These are phyloP conservation scores for Capniomyces stellatus DNA, from an alignment of 371 early-diverging fungal species.

Conservation along the genomic window DNA sequence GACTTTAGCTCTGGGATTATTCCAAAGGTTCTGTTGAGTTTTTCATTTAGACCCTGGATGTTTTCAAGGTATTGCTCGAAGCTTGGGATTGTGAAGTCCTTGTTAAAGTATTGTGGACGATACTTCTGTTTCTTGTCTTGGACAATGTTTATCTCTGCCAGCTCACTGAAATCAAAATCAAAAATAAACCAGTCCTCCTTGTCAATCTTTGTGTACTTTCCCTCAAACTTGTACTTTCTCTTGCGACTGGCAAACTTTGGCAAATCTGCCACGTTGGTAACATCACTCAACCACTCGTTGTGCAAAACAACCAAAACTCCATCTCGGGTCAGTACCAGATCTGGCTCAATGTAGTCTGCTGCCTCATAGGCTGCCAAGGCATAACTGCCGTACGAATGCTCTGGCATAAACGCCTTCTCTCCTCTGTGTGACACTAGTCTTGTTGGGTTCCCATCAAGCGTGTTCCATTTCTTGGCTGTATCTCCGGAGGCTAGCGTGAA, in stretches of 20 bases:
- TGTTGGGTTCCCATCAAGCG: conserved; percentile 14
- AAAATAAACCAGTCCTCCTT: conserved; percentile 23
- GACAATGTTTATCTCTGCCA: conserved; percentile 11
- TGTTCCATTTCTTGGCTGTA: conserved; percentile 14
- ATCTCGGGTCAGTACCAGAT: conserved; percentile 24
- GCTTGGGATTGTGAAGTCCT: conserved; percentile 17
- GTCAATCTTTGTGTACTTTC: neutral
- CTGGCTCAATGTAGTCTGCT: conserved; percentile 28
- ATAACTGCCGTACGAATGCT: conserved; percentile 25
- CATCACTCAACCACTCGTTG: conserved; percentile 21
- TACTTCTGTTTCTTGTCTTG: conserved; percentile 13
- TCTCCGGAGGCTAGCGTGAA: no score
- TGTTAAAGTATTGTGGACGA: conserved; percentile 23
- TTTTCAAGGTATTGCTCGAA: conserved; percentile 24
- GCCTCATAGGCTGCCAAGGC: conserved; percentile 24
- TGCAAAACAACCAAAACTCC: conserved; percentile 24
- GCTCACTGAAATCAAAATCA: conserved; percentile 23
- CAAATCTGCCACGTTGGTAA: conserved; percentile 18
- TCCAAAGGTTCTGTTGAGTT: conserved; percentile 18
- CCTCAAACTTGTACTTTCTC: conserved; percentile 13
- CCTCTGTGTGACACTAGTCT: conserved; percentile 27
- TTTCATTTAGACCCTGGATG: conserved; percentile 11
- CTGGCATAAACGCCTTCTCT: conserved; percentile 27
- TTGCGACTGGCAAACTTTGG: conserved; percentile 14
- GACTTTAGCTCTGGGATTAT: conserved; percentile 28